phyloP scores from a whole-genome alignment of 345 rosid genomes.

The Heritiera littoralis region DNA sequence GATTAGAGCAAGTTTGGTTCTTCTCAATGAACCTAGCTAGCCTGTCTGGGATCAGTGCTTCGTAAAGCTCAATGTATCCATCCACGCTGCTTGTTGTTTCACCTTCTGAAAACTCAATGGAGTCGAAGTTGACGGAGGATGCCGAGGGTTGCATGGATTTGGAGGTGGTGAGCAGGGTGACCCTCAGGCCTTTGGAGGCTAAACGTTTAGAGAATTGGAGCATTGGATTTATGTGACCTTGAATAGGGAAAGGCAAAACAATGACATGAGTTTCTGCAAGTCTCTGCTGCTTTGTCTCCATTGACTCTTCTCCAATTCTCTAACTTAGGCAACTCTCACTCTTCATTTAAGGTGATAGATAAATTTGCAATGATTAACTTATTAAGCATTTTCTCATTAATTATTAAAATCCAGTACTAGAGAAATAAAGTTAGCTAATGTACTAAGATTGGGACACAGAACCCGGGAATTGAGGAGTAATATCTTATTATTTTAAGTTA shows the following conservation, averaged over 20 bases:
- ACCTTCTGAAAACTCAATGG: slow-evolving; percentile 41
- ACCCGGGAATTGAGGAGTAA: too few relatives aligned
- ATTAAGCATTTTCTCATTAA: too few relatives aligned
- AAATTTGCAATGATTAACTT: too few relatives aligned
- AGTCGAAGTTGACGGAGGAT: slow-evolving; percentile 28
- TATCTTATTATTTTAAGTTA: too few relatives aligned
- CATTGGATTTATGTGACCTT: not conserved
- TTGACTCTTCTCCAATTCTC: not conserved
- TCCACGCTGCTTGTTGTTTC: slow-evolving; percentile 21
- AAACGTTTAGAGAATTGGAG: not conserved
- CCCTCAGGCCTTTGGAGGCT: slow-evolving; percentile 17
- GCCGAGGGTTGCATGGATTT: slow-evolving; percentile 17
- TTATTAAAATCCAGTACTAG: too few relatives aligned
- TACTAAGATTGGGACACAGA: too few relatives aligned
- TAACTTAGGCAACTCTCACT: not conserved
- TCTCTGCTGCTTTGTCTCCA: not conserved
- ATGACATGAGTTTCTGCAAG: not conserved
- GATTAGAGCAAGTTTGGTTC: slow-evolving; percentile 19
- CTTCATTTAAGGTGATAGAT: not conserved
- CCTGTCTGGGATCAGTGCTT: slow-evolving; percentile 24
- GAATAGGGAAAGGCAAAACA: not conserved
- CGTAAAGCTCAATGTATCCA: slow-evolving; percentile 30
- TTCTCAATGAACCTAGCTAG: slow-evolving; percentile 38
- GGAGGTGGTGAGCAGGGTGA: slow-evolving; percentile 22
- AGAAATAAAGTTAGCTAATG: too few relatives aligned